Conservation (phyloP, 306 rosid species). For the Leucaena leucocephala region DNA sequence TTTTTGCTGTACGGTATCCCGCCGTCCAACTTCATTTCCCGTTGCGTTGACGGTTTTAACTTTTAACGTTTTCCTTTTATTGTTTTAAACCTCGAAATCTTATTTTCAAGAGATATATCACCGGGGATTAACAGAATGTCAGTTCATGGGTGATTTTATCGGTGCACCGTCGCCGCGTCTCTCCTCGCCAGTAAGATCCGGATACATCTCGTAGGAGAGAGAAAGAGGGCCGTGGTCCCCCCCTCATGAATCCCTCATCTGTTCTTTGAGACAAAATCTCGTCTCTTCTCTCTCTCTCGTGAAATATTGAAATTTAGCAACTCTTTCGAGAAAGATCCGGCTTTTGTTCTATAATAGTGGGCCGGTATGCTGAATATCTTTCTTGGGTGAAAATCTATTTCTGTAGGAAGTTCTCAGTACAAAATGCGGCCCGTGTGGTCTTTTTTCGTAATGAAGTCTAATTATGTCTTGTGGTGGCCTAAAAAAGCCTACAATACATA, state of each 20-base stretch:
- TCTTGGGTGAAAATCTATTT: background rate
- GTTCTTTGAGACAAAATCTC: background rate
- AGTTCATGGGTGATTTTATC: background rate
- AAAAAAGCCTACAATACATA: background rate
- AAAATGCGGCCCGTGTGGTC: background rate
- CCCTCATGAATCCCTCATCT: background rate
- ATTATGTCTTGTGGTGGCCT: background rate
- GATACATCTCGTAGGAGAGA: background rate
- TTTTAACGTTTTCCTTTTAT: background rate
- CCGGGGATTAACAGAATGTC: background rate
- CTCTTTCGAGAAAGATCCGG: background rate
- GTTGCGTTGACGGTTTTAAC: background rate
- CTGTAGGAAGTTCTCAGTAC: background rate
- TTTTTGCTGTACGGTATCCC: background rate
- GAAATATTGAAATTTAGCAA: background rate
- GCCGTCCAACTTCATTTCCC: background rate
- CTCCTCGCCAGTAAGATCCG: background rate
- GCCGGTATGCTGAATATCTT: background rate
- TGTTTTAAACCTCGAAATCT: background rate
- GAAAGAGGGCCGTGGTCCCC: background rate
- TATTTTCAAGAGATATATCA: background rate
- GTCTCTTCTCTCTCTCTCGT: background rate
- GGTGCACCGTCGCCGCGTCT: slow-evolving; percentile 1
- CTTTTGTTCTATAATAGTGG: background rate
- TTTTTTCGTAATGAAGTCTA: background rate